A percentile compares a stretch with the other conserved stretches of the same genome.
These are phyloP conservation scores for Penicillium sclerotiorum DNA, from an alignment of 2,329 filamentous ascomycete species.

Conservation along the genomic window DNA sequence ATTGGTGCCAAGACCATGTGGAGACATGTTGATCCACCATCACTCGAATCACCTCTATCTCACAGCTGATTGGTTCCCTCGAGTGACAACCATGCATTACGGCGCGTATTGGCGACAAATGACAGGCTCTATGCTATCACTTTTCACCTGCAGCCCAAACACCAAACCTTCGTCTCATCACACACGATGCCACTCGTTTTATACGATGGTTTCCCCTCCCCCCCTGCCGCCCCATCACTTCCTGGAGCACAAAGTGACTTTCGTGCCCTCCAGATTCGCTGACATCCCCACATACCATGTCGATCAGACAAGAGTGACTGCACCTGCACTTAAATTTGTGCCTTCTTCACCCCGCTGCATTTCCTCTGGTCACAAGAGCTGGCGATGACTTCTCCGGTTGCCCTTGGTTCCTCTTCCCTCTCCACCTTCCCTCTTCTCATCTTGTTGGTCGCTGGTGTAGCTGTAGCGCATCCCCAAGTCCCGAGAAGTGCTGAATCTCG, in stretches of 20 bases:
- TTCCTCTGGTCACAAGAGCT: conserved; percentile 12
- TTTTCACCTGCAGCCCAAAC: conserved; percentile 11
- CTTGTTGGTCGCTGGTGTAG: conserved; percentile 23
- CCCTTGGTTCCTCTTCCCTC: conserved; percentile 58
- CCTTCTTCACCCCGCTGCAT: conserved; percentile 14
- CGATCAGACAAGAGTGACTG: conserved; percentile 22
- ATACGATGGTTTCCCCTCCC: conserved; percentile 21
- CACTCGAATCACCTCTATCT: conserved; percentile 4
- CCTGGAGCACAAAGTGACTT: conserved; percentile 23
- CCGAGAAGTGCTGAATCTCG: conserved; percentile 38
- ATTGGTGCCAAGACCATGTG: not conserved
- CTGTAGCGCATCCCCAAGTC: conserved; percentile 47
- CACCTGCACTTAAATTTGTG: conserved; percentile 17
- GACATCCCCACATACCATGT: conserved; percentile 14
- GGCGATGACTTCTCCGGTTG: conserved; percentile 21
- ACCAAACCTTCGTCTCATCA: conserved; percentile 29
- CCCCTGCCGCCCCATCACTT: conserved; percentile 22
- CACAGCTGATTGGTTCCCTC: conserved; percentile 20
- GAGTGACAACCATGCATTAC: conserved; percentile 28
- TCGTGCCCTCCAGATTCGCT: conserved; percentile 30
- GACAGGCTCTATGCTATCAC: conserved; percentile 13
- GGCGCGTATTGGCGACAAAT: conserved; percentile 34
- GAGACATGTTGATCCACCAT: conserved; percentile 1
- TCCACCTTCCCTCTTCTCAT: conserved; percentile 54
- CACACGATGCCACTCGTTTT: conserved; percentile 27